Percentiles rank a stretch among this genome's conserved stretches.
Conservation (phyloP, 2,329 filamentous ascomycete species). For the Ploettnerulaceae sp. region DNA sequence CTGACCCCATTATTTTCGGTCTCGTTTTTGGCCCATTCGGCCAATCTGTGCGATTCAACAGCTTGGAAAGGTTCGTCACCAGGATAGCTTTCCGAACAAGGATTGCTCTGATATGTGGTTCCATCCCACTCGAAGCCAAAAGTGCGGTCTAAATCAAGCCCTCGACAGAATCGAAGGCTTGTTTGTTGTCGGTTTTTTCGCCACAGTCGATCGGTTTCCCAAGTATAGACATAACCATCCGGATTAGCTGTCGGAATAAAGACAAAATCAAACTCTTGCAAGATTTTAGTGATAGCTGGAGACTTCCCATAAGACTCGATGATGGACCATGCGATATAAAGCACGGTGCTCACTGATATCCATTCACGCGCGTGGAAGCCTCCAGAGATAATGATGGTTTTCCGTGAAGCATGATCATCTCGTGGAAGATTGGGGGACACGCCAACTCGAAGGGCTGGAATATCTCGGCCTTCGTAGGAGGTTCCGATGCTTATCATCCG, state of each 20-base stretch:
- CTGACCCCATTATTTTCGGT: conserved; percentile 64
- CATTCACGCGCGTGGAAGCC: conserved; percentile 94
- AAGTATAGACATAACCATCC: conserved; percentile 91
- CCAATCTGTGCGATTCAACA: conserved; percentile 68
- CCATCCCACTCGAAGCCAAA: conserved; percentile 84
- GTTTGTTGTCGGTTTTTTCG: conserved; percentile 89
- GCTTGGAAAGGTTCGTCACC: conserved; percentile 81
- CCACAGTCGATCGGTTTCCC: conserved; percentile 89
- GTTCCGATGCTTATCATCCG: conserved; percentile 70
- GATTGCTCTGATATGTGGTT: conserved; percentile 61
- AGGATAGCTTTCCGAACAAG: conserved; percentile 87
- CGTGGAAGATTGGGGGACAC: conserved; percentile 46
- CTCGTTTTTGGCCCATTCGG: conserved; percentile 79
- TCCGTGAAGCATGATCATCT: conserved; percentile 48
- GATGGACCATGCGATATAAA: conserved; percentile 83
- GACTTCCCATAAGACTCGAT: conserved; percentile 77
- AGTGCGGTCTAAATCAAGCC: conserved; percentile 82
- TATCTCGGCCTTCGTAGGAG: conserved; percentile 84
- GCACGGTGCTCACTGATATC: conserved; percentile 90
- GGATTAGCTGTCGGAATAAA: conserved; percentile 88
- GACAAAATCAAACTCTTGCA: conserved; percentile 81
- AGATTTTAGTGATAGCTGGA: conserved; percentile 65
- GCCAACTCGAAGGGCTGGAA: conserved; percentile 75
- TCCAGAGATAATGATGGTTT: conserved; percentile 76
- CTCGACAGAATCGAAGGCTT: conserved; percentile 74